Percentiles rank a stretch among this genome's conserved stretches.
phyloP scores from a whole-genome alignment of 768 basidiomycete species.

The Chalciporus sphaerocephalus region DNA sequence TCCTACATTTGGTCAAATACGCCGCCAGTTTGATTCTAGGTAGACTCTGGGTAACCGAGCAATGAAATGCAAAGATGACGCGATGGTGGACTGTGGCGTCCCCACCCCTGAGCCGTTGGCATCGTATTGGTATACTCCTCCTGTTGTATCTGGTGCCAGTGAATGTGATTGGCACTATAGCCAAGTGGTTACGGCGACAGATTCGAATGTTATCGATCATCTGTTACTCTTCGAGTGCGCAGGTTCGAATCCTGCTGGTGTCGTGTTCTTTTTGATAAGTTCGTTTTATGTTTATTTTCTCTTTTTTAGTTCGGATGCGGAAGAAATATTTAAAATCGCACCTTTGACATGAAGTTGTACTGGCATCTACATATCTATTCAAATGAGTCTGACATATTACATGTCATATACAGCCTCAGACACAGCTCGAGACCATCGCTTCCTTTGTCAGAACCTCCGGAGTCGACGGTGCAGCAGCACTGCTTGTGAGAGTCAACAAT shows the following conservation, averaged over 20 bases:
- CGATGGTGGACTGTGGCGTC: neutral
- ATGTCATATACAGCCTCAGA: too few relatives aligned
- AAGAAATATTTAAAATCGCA: too few relatives aligned
- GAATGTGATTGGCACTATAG: slow-evolving; percentile 44
- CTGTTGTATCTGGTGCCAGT: neutral
- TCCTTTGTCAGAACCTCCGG: too few relatives aligned
- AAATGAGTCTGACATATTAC: too few relatives aligned
- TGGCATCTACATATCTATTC: too few relatives aligned
- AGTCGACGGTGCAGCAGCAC: too few relatives aligned
- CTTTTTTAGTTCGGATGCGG: neutral
- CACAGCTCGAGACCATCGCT: too few relatives aligned
- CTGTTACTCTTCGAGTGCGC: slow-evolving; percentile 67
- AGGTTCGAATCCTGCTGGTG: slow-evolving; percentile 67
- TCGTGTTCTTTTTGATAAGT: slow-evolving; percentile 34
- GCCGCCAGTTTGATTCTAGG: neutral
- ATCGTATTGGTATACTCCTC: too few relatives aligned
- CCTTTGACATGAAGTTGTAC: too few relatives aligned
- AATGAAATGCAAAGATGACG: neutral
- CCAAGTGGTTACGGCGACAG: slow-evolving; percentile 78
- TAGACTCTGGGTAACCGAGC: neutral
- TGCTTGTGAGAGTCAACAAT: too few relatives aligned
- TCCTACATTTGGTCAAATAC: neutral
- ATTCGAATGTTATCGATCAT: slow-evolving; percentile 47
- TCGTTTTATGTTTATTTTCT: too few relatives aligned
- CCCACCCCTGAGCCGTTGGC: too few relatives aligned